Evolutionary conservation across 2,329 filamentous ascomycete genomes (phyloP).

Genomic region (Stromatinia cepivora): DNA sequence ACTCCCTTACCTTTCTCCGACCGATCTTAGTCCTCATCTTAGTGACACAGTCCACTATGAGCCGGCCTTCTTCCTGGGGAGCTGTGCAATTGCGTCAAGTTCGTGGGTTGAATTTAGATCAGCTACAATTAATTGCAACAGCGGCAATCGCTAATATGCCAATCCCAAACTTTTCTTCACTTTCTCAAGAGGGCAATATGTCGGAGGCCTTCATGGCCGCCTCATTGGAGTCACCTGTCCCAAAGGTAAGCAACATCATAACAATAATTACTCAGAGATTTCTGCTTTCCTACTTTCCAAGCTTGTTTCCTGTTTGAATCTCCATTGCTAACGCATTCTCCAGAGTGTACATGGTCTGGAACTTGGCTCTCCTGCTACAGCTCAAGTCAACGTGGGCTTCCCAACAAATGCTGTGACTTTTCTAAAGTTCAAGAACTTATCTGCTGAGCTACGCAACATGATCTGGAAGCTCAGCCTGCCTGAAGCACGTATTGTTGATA

Average conservation of each 20-base stretch:
- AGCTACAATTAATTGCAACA: not conserved
- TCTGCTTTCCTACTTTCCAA: not conserved
- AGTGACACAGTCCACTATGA: not conserved
- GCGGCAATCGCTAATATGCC: not conserved
- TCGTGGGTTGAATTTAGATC: not conserved
- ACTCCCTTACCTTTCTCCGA: not conserved
- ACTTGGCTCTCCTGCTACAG: not conserved
- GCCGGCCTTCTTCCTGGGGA: not conserved
- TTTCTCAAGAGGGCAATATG: not conserved
- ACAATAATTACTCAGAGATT: not conserved
- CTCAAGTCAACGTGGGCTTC: not conserved
- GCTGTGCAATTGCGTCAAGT: not conserved
- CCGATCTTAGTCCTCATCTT: not conserved
- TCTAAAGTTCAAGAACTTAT: not conserved
- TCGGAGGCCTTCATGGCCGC: not conserved
- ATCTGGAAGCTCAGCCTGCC: slow-evolving; percentile 3
- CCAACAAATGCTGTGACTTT: not conserved
- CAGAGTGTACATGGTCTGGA: not conserved
- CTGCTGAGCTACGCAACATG: not conserved
- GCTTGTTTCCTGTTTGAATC: not conserved
- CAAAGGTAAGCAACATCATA: not conserved
- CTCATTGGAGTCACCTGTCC: not conserved
- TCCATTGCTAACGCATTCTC: not conserved
- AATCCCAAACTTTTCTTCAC: not conserved
- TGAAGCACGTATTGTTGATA: not conserved